Conservation (phyloP, 495 filamentous ascomycete genomes). For the Trichodelitschia bisporula region DNA sequence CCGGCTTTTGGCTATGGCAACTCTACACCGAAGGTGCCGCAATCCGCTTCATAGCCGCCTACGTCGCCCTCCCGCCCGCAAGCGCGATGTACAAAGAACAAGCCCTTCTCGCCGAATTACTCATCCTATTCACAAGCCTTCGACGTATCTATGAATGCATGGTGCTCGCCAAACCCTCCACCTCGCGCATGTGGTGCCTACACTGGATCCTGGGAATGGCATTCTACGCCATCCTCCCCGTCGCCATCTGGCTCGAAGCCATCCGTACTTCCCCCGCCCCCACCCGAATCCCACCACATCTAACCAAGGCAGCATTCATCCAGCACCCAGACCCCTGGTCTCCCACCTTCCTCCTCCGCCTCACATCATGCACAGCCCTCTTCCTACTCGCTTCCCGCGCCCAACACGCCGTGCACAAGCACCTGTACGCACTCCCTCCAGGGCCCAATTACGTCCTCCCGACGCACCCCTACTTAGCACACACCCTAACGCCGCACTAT, state of each 20-base stretch:
- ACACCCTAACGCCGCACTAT: conserved; percentile 73
- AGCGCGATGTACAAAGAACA: too few species aligned
- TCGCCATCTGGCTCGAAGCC: conserved; percentile 75
- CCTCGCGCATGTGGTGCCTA: conserved; percentile 54
- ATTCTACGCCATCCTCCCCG: conserved; percentile 47
- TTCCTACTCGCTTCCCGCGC: conserved; percentile 53
- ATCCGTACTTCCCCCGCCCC: conserved; percentile 26
- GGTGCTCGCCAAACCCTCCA: conserved; percentile 19
- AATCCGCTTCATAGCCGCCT: conserved; percentile 18
- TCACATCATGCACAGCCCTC: conserved; percentile 32
- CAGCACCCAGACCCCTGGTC: conserved; percentile 4
- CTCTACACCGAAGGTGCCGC: conserved; percentile 29
- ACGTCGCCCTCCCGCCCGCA: neutral
- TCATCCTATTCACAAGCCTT: neutral
- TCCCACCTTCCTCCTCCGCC: conserved; percentile 11
- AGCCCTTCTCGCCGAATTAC: neutral
- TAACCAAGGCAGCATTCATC: conserved; percentile 8
- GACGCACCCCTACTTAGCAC: conserved; percentile 38
- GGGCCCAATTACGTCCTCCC: conserved; percentile 48
- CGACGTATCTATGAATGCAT: conserved; percentile 18
- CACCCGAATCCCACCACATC: conserved; percentile 3
- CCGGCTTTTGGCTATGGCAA: conserved; percentile 53
- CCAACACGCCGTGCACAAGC: conserved; percentile 60
- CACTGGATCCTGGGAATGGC: conserved; percentile 57
- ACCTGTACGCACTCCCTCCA: conserved; percentile 45